These are phyloP conservation scores for Pythium dissimile DNA, from an alignment of 352 stramenopile species.

Conservation along the genomic window DNA sequence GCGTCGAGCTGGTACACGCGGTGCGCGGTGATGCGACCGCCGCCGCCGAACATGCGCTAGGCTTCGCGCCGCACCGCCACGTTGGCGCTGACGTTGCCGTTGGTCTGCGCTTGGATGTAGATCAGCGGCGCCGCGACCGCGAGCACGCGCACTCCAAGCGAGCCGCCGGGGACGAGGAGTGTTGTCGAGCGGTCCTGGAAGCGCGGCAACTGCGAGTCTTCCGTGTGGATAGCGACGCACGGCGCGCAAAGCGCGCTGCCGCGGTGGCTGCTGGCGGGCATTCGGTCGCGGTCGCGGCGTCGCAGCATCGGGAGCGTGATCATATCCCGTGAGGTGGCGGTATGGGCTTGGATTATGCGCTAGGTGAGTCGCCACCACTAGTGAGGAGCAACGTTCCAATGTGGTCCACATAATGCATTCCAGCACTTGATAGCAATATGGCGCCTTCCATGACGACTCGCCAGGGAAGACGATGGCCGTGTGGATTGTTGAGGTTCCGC, in stretches of 20 bases:
- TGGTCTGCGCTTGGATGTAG: conserved; percentile 15
- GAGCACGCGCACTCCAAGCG: not conserved
- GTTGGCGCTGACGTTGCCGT: not conserved
- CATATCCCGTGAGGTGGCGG: no score
- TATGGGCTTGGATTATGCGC: no score
- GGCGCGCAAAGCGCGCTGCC: not conserved
- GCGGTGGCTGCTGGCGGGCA: not conserved
- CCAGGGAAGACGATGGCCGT: no score
- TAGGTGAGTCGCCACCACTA: no score
- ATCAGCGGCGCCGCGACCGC: conserved; percentile 25
- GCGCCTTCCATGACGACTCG: no score
- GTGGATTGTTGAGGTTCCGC: no score
- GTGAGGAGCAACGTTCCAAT: no score
- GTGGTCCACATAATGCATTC: no score
- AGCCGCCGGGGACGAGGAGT: not conserved
- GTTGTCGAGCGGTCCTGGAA: conserved; percentile 13
- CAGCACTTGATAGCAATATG: no score
- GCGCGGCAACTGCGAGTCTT: conserved; percentile 27
- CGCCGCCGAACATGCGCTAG: conserved; percentile 6
- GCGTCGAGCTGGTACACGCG: conserved; percentile 47
- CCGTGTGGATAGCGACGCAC: conserved; percentile 27
- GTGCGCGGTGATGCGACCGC: conserved; percentile 41
- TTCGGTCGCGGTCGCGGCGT: no score
- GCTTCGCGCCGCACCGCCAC: conserved; percentile 9
- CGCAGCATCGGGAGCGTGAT: no score